Base-by-base conservation (phyloP, 306 rosid genomes). In the Lathyrus aphaca region DNA sequence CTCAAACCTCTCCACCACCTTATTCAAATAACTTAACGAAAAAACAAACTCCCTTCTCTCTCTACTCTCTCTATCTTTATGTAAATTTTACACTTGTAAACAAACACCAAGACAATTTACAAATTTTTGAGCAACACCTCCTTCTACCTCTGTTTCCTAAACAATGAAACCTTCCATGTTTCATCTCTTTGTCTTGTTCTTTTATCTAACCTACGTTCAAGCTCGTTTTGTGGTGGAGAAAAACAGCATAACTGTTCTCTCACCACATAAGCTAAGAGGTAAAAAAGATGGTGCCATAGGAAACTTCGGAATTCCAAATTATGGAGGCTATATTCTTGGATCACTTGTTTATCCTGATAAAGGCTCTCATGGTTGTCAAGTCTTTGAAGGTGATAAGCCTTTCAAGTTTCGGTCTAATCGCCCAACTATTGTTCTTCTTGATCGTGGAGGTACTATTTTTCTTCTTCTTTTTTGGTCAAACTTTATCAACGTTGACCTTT, bases 221-320 rank as follows among this genome's bases (percentile, higher is more conserved):
- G 92, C 77, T 4, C 73, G 83, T 42, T 94, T 94, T 64, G 88
- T 90, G 70, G 99, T 94, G 64, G 99, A 94, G 87, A 91, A 86
- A 61, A 89, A 79, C 66, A 85, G 89, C 76, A 80, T 94, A 21
- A 57, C 77, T 0, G 85, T 94, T 56, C 68, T 94, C 0, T 86
- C 86, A n/a, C 99, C 99, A 0, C 44, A 48, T 14, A 61, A 62
- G 6, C 10, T 86, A 18, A 56, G 79, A 54, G 40, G 82, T 0
- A 88, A 84, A 66, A 89, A 42, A 4, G 91, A 88, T 18, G 97
- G 92, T 8, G 87, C 99, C 0, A 83, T 89, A 13, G 97, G 81
- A 4, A 94, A 94, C 84, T 94, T 94, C 32, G 99, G 99, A n/a
- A 49, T 91, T 49, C 99, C 99, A 0, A 87, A 90, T 53, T 94